phyloP scores from a whole-genome alignment of 106 monocot genomes.

The Chionographis japonica region DNA sequence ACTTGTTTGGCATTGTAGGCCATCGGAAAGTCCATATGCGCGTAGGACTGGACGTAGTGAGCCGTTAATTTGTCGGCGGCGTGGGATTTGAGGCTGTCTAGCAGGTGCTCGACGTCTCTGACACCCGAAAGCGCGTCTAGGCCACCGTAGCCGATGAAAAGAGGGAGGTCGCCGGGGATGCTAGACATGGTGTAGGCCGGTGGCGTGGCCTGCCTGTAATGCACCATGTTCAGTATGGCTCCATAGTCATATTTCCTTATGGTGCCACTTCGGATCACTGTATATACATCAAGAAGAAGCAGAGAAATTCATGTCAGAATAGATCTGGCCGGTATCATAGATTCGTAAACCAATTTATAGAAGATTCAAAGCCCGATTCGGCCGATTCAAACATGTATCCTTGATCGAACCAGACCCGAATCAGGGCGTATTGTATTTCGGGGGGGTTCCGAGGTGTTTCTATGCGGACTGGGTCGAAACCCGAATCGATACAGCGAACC shows the following conservation, averaged over 20 bases:
- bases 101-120: slow-evolving; percentile 31
- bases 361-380: no score
- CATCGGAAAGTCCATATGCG: slow-evolving; percentile 46
- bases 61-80: slow-evolving; percentile 23
- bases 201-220: slow-evolving; percentile 38
- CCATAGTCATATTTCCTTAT: slow-evolving; percentile 41
- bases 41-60: slow-evolving; percentile 29
- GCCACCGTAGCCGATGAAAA: slow-evolving; percentile 53
- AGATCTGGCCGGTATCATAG: no score
- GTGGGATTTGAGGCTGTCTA: slow-evolving; percentile 26
- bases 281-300: neutral
- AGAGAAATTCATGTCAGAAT: neutral
- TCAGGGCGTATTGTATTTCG: no score
- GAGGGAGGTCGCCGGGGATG: slow-evolving; percentile 38
- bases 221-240: slow-evolving; percentile 12
- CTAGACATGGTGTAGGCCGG: slow-evolving; percentile 35
- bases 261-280: slow-evolving; percentile 30
- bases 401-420: no score
- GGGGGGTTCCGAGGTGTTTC: no score
- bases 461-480: no score
- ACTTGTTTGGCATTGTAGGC: slow-evolving; percentile 25
- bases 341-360: no score
- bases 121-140: slow-evolving; percentile 27
- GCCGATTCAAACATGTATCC: no score
- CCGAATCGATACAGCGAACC: no score